Evolutionary conservation across 75 land plant species (phyloP).

Genomic region (Selaginella moellendorffii): DNA sequence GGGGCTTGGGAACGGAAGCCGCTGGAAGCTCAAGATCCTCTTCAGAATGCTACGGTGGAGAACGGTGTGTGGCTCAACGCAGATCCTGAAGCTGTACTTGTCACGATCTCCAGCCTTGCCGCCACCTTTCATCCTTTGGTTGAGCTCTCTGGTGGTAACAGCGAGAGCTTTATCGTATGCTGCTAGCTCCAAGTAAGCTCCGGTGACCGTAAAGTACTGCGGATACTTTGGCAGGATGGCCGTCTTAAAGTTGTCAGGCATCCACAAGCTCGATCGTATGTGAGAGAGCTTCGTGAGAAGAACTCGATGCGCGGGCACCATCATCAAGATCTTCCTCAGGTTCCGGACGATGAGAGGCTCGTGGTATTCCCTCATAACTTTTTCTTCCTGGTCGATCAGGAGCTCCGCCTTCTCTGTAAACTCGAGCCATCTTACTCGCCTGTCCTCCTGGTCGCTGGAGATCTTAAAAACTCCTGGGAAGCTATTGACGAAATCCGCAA

Average conservation of each 20-base stretch:
- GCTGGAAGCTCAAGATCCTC: too few species aligned
- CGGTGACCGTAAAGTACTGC: neutral
- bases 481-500: neutral
- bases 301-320: neutral
- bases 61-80: too few species aligned
- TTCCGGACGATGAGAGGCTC: neutral
- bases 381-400: neutral
- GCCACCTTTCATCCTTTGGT: too few species aligned
- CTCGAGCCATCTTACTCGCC: neutral
- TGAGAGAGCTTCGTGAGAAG: neutral
- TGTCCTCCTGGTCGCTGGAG: neutral
- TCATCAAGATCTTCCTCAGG: neutral
- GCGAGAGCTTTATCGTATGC: neutral
- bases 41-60: too few species aligned
- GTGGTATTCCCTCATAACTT: neutral
- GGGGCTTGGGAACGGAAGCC: neutral
- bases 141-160: neutral
- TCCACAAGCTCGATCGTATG: neutral
- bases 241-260: neutral
- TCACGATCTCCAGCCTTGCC: too few species aligned
- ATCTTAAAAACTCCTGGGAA: neutral
- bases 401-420: neutral
- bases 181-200: neutral
- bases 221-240: neutral
- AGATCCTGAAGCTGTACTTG: too few species aligned